Percentiles rank a stretch among this genome's conserved stretches.
phyloP scores from a whole-genome alignment of 345 rosid species.

The Boechera stricta region DNA sequence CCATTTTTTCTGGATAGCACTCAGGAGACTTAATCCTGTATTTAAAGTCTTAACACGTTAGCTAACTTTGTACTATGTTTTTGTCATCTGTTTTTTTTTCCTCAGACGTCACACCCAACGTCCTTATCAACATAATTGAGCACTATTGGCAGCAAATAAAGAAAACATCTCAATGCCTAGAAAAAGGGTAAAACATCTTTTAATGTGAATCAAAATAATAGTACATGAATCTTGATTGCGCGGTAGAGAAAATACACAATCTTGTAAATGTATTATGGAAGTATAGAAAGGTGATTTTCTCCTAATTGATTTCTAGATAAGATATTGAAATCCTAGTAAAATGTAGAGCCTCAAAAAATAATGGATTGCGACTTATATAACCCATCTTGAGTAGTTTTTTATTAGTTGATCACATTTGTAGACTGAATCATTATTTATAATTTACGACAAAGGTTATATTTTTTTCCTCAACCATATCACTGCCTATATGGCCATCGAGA shows the following conservation, averaged over 20 bases:
- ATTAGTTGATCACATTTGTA: background rate
- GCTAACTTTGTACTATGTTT: constrained; percentile 24
- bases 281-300: too few species aligned
- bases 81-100: background rate
- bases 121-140: constrained; percentile 27
- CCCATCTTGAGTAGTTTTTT: background rate
- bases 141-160: background rate
- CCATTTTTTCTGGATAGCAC: constrained; percentile 32
- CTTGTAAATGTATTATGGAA: too few species aligned
- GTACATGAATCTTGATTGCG: background rate
- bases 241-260: too few species aligned
- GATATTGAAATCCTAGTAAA: background rate
- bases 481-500: constrained; percentile 21
- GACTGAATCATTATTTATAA: background rate
- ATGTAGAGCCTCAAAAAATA: background rate
- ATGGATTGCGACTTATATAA: background rate
- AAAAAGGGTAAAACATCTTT: background rate
- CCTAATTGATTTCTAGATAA: background rate
- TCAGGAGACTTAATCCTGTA: background rate
- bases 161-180: background rate
- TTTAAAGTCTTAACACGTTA: background rate
- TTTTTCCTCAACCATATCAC: constrained; percentile 29
- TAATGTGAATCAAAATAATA: background rate
- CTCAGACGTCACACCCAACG: background rate
- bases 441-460: constrained; percentile 1